Evolutionary conservation across 257 asterid genomes (phyloP).

Genomic region (Apocynum venetum): DNA sequence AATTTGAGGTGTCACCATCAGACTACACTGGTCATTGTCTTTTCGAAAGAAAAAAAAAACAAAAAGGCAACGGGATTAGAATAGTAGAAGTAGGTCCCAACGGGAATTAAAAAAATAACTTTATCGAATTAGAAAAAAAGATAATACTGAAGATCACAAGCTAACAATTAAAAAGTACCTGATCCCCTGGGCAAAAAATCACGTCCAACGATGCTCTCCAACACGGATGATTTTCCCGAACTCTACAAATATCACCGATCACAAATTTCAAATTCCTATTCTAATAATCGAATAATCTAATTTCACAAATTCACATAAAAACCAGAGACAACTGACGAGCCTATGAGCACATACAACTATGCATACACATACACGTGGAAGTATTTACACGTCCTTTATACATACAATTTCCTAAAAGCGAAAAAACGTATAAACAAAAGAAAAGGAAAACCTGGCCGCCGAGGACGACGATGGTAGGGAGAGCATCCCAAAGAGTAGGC

Average conservation of each 20-base stretch:
- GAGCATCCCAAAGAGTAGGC: slow-evolving; percentile 49
- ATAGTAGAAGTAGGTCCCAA: neutral
- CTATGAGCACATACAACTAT: neutral
- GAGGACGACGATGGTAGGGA: slow-evolving; percentile 42
- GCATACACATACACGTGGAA: neutral
- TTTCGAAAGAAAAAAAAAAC: neutral
- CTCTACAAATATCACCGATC: slow-evolving; percentile 26
- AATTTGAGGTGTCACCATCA: neutral
- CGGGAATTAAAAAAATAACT: neutral
- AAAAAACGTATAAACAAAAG: neutral
- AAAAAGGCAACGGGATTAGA: no score
- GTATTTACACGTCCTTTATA: neutral
- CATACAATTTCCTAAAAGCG: neutral
- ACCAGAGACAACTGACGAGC: neutral
- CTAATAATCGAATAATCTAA: neutral
- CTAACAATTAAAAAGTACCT: slow-evolving; percentile 15
- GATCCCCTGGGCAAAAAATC: slow-evolving; percentile 50
- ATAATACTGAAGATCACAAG: neutral
- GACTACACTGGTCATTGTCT: neutral
- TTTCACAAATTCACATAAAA: neutral
- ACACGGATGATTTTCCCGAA: slow-evolving; percentile 47
- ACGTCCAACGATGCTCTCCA: slow-evolving; percentile 45
- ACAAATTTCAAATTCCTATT: neutral
- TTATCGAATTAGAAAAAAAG: neutral
- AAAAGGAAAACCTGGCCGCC: slow-evolving; percentile 35